phyloP scores from a whole-genome alignment of 768 basidiomycete species.

The Sarcomyxa edulis region DNA sequence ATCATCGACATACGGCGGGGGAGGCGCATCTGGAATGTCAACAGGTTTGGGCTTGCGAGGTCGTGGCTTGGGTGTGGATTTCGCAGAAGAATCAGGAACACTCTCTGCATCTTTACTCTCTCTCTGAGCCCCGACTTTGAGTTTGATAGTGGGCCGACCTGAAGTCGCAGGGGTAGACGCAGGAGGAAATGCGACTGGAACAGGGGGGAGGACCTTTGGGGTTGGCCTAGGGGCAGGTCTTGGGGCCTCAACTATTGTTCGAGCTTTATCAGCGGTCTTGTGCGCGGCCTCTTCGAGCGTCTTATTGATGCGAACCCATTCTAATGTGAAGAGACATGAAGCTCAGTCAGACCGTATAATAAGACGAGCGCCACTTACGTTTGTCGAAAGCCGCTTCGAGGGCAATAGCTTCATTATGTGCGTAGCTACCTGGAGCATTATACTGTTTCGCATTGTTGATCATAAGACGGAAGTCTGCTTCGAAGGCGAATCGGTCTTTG shows the following conservation, averaged over 20 bases:
- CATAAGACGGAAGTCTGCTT: conserved; percentile 85
- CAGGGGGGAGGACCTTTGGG: conserved; percentile 3
- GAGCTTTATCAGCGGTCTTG: conserved; percentile 25
- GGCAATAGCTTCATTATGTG: conserved; percentile 68
- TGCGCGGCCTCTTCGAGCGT: conserved; percentile 66
- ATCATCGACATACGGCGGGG: conserved; percentile 70
- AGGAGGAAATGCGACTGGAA: conserved; percentile 22
- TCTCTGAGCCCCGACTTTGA: conserved; percentile 50
- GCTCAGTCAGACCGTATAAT: conserved; percentile 1
- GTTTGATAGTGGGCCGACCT: conserved; percentile 57
- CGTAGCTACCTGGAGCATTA: conserved; percentile 67
- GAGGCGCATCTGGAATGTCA: conserved; percentile 55
- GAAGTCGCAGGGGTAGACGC: conserved; percentile 26
- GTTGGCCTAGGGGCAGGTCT: background rate
- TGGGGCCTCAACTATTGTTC: background rate
- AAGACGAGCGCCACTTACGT: too few relatives aligned
- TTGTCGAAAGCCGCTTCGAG: conserved; percentile 84
- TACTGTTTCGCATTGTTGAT: conserved; percentile 83
- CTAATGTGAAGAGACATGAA: conserved; percentile 31
- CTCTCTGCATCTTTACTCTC: conserved; percentile 21
- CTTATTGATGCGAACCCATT: conserved; percentile 85
- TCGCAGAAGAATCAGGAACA: conserved; percentile 25
- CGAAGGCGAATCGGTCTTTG: conserved; percentile 77
- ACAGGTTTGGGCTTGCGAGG: conserved; percentile 37
- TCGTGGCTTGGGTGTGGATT: conserved; percentile 30